Conservation (phyloP, 169 alveolate genomes). For the Eimeria zaria region DNA sequence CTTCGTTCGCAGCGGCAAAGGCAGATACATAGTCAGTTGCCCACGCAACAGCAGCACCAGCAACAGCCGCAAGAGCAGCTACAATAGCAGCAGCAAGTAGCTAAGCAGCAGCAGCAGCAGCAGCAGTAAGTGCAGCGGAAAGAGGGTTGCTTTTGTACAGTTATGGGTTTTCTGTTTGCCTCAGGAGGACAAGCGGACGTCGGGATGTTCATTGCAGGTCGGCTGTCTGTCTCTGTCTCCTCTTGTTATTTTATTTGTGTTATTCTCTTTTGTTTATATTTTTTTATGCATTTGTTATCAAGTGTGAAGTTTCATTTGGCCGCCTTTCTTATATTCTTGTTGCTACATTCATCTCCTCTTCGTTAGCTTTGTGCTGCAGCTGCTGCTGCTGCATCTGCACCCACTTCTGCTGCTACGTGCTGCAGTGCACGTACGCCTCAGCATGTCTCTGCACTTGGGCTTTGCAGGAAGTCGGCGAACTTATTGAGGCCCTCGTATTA, state of each 20-base stretch:
- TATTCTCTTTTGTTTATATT: too few species aligned
- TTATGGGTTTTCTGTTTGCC: neutral
- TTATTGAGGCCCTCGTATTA: conserved; percentile 9
- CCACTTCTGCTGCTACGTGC: neutral
- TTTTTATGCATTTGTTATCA: too few species aligned
- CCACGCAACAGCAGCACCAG: neutral
- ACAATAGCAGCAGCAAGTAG: neutral
- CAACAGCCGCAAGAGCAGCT: neutral
- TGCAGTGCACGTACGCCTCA: neutral
- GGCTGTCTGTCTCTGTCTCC: neutral
- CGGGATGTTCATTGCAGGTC: conserved; percentile 24
- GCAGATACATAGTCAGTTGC: neutral
- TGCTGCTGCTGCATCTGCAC: neutral
- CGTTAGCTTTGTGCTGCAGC: neutral
- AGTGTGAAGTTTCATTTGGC: neutral
- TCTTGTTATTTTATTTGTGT: neutral
- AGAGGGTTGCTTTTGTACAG: too few species aligned
- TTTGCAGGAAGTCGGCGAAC: conserved; percentile 31
- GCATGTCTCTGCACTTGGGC: neutral
- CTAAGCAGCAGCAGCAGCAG: neutral
- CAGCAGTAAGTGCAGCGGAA: conserved; percentile 5
- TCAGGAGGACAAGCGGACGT: conserved; percentile 22
- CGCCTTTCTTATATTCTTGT: too few species aligned
- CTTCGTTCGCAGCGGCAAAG: neutral
- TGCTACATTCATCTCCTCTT: neutral